Evolutionary conservation across 2,329 filamentous ascomycete species (phyloP).

Genomic region (Pseudocercospora macadamiae): DNA sequence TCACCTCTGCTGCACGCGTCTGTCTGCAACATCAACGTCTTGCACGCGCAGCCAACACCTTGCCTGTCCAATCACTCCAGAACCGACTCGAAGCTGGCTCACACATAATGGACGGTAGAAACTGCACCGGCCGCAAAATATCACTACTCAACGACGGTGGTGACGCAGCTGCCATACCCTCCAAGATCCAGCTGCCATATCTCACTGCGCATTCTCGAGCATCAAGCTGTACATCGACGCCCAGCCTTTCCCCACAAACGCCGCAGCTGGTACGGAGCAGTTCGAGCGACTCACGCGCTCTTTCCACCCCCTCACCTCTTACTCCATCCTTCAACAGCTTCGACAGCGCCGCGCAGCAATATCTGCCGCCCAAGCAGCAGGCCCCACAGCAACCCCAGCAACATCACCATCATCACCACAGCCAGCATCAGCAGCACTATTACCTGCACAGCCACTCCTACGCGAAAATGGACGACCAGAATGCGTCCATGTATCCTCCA

Average conservation of each 20-base stretch:
- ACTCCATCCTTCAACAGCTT: conserved; percentile 47
- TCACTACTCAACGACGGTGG: conserved; percentile 54
- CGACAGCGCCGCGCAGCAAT: conserved; percentile 24
- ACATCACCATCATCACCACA: conserved; percentile 18
- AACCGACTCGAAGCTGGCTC: conserved; percentile 30
- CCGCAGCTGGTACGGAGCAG: conserved; percentile 51
- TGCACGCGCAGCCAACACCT: conserved; percentile 1
- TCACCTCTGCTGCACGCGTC: neutral
- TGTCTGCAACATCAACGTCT: conserved; percentile 1
- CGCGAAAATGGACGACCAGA: conserved; percentile 41
- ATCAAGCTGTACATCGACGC: conserved; percentile 50
- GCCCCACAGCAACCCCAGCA: conserved; percentile 21
- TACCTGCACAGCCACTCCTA: conserved; percentile 22
- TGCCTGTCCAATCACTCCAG: conserved; percentile 10
- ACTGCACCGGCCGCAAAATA: conserved; percentile 53
- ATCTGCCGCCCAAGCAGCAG: conserved; percentile 25
- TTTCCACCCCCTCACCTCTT: conserved; percentile 51
- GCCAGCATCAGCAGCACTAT: conserved; percentile 27
- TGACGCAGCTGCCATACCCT: conserved; percentile 33
- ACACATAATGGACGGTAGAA: conserved; percentile 55
- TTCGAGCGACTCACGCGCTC: conserved; percentile 49
- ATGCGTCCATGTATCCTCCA: conserved; percentile 40
- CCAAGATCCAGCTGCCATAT: conserved; percentile 31
- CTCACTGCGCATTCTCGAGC: conserved; percentile 27
- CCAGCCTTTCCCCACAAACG: conserved; percentile 50